phyloP scores from a whole-genome alignment of 805 yeast genomes.

The Lipomyces sp. region DNA sequence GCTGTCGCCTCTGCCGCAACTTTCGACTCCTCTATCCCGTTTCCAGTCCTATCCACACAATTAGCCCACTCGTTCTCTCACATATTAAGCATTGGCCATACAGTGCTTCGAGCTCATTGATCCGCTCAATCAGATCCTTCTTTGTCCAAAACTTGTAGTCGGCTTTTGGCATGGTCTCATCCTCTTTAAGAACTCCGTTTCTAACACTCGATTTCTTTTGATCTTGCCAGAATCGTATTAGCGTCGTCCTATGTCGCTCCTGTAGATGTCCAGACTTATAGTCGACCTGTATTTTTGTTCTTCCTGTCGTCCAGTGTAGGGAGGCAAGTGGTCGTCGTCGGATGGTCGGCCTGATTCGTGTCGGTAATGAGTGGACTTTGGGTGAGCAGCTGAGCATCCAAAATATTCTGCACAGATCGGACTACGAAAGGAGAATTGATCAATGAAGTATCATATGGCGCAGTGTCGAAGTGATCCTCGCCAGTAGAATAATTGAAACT shows the following conservation, averaged over 20 bases:
- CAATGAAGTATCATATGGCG: background rate
- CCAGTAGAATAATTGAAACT: no score
- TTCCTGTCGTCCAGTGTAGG: background rate
- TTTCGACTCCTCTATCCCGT: background rate
- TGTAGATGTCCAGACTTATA: background rate
- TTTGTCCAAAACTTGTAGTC: slow-evolving; percentile 67
- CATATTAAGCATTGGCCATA: background rate
- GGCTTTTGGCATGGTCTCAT: slow-evolving; percentile 27
- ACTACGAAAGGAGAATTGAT: background rate
- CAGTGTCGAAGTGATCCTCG: background rate
- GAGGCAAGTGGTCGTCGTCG: background rate
- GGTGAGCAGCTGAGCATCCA: background rate
- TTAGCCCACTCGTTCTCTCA: background rate
- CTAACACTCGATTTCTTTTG: background rate
- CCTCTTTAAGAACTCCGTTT: slow-evolving; percentile 1
- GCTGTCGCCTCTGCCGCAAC: background rate
- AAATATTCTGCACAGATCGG: background rate
- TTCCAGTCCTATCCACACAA: background rate
- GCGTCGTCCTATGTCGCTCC: background rate
- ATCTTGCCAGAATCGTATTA: background rate
- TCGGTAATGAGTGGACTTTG: background rate
- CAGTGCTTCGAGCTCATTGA: slow-evolving; percentile 59
- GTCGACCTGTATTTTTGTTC: background rate
- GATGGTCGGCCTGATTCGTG: background rate
- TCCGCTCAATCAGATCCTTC: slow-evolving; percentile 62